These are phyloP conservation scores for Phyllostachys edulis DNA, from an alignment of 176 grass and related monocot species.

Conservation along the genomic window DNA sequence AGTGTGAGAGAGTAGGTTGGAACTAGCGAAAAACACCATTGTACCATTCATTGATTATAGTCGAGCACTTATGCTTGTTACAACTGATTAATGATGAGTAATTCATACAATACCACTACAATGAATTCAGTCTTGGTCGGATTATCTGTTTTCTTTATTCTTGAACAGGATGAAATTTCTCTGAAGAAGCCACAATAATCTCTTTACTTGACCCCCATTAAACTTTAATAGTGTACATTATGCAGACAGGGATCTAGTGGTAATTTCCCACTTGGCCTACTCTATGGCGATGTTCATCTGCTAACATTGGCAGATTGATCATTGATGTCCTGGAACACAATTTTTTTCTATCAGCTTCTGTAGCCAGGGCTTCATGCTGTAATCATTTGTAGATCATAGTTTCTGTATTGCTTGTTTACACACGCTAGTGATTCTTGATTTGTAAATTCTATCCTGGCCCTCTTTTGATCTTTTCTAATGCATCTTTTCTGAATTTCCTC, in stretches of 20 bases:
- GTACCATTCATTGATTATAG: neutral
- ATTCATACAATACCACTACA: neutral
- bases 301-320: neutral
- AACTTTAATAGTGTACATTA: neutral
- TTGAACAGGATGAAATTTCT: neutral
- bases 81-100: neutral
- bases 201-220: neutral
- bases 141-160: neutral
- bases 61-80: neutral
- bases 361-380: neutral
- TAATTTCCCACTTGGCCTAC: neutral
- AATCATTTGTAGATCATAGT: neutral
- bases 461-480: constrained; percentile 22
- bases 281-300: neutral
- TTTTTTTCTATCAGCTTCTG: neutral
- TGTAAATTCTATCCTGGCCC: neutral
- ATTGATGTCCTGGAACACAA: neutral
- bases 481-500: constrained; percentile 33
- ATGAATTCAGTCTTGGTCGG: neutral
- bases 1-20: neutral
- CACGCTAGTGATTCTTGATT: neutral
- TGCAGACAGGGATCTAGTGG: neutral
- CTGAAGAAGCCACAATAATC: neutral
- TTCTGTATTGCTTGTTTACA: constrained; percentile 14
- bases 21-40: neutral